phyloP scores from a whole-genome alignment of 352 stramenopile species.

The Phytophthora cryptogea region DNA sequence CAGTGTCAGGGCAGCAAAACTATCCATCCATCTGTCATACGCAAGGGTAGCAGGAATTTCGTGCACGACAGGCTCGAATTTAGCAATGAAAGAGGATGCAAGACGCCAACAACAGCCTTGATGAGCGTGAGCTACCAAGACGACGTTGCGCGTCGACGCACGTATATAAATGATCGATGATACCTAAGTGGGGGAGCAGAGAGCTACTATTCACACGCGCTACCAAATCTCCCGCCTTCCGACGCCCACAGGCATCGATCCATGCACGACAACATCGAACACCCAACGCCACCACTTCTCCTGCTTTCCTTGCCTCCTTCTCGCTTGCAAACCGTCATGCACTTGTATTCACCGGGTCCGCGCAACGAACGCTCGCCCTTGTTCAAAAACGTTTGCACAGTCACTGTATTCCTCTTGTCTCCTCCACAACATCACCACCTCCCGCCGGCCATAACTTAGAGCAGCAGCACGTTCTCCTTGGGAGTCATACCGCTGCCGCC shows the following conservation, averaged over 20 bases:
- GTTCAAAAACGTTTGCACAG: constrained; percentile 43
- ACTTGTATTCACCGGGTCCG: constrained; percentile 23
- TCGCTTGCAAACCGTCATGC: constrained; percentile 19
- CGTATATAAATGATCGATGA: constrained; percentile 17
- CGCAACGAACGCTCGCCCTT: constrained; percentile 26
- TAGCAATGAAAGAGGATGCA: constrained; percentile 6
- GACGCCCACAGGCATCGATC: constrained; percentile 14
- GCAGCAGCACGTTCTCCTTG: constrained; percentile 82
- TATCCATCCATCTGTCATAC: constrained; percentile 20
- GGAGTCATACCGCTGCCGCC: constrained; percentile 72
- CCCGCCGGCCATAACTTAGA: constrained; percentile 66
- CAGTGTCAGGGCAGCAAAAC: not conserved
- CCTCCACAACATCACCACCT: constrained; percentile 10
- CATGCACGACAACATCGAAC: constrained; percentile 35
- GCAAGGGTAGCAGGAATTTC: constrained; percentile 3
- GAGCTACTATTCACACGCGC: constrained; percentile 39
- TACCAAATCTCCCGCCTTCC: constrained; percentile 12
- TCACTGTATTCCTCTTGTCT: constrained; percentile 38
- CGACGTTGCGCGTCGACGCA: constrained; percentile 23
- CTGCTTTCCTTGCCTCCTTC: constrained; percentile 10
- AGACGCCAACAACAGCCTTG: constrained; percentile 19
- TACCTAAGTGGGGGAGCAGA: constrained; percentile 17
- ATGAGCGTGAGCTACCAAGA: constrained; percentile 7
- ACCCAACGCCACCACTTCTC: constrained; percentile 24
- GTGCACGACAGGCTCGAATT: not conserved